Evolutionary conservation across 1,139 yeast species (phyloP), one percentile per base, ranked within the genome.

Genomic region (Geotrichum klebahnii): DNA sequence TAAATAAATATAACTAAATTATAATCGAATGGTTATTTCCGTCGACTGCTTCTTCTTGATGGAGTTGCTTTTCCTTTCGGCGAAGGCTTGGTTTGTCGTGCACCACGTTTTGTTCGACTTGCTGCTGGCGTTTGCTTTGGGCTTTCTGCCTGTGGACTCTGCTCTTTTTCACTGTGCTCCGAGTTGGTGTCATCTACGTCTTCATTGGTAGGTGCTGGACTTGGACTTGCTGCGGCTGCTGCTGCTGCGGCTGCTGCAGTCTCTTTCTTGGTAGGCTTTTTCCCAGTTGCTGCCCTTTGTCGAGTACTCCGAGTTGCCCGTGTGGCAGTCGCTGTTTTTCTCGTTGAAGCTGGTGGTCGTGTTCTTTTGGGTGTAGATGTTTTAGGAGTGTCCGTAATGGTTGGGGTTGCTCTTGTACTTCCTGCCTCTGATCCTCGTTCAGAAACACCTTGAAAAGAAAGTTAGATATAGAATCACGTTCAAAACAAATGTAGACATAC

Each of bases 41-140:
- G 51, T 14, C 61, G 53, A 10, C 57, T 52, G 44, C 61, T 58
- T 39, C 58, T 31, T 44, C 57, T 28, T 5, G 47, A 35, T 19
- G 52, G 49, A 20, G 31, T 37, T 9, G 50, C 42, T 42, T 51
- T 51, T 5, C 48, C 34, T 37, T 53, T 56, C 10, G 51, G 51
- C 1, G 52, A 35, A 14, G 33, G 46, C 29, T 47, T 50, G 35
- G 52, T 44, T 32, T 47, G 39, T 48, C 50, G 45, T n/a, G 49
- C 50, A 28, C 39, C 48, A 44, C 44, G 49, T 42, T 44, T 55
- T 31, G 42, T 41, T 44, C 58, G 39, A 16, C 53, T 53, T 8
- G 54, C 41, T 37, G 49, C 40, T 5, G 49, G 41, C 16, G 44
- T 52, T 3, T 52, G 40, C 16, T 38, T 39, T 29, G 46, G 34